These are phyloP conservation scores for Penicillium paxilli DNA, from an alignment of 495 filamentous ascomycete species.

Conservation along the genomic window DNA sequence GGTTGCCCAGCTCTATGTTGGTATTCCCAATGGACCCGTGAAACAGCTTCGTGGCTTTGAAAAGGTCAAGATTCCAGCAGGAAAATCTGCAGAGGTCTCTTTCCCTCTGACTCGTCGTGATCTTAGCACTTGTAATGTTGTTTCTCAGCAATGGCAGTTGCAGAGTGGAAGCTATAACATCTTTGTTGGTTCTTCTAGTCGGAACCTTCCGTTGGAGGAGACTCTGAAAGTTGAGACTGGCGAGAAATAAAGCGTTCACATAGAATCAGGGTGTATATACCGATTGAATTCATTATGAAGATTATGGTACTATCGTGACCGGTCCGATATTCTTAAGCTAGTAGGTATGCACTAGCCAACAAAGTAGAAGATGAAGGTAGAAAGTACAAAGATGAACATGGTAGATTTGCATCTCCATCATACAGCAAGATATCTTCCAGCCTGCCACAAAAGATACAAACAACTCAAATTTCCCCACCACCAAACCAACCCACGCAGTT, in stretches of 20 bases:
- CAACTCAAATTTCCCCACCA: slow-evolving; percentile 34
- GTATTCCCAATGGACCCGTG: slow-evolving; percentile 44
- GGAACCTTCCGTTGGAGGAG: slow-evolving; percentile 17
- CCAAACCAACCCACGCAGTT: slow-evolving; percentile 22
- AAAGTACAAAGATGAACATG: not conserved
- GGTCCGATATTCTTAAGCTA: too few relatives aligned
- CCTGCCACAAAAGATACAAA: slow-evolving; percentile 22
- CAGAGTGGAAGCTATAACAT: slow-evolving; percentile 27
- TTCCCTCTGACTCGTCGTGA: slow-evolving; percentile 63
- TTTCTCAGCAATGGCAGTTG: slow-evolving; percentile 59
- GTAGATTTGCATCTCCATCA: not conserved
- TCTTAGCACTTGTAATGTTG: slow-evolving; percentile 66
- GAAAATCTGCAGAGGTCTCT: slow-evolving; percentile 42
- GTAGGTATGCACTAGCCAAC: not conserved
- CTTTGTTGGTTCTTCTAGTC: slow-evolving; percentile 25
- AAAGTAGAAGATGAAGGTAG: not conserved
- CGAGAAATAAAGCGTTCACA: not conserved
- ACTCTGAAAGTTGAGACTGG: slow-evolving; percentile 5
- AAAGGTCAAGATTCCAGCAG: slow-evolving; percentile 49
- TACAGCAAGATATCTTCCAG: not conserved
- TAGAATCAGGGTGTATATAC: not conserved
- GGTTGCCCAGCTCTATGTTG: slow-evolving; percentile 58
- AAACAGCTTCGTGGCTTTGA: slow-evolving; percentile 67
- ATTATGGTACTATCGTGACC: too few relatives aligned
- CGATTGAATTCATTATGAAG: not conserved